phyloP scores from a whole-genome alignment of 2,329 filamentous ascomycete species.

The Botrytis porri region DNA sequence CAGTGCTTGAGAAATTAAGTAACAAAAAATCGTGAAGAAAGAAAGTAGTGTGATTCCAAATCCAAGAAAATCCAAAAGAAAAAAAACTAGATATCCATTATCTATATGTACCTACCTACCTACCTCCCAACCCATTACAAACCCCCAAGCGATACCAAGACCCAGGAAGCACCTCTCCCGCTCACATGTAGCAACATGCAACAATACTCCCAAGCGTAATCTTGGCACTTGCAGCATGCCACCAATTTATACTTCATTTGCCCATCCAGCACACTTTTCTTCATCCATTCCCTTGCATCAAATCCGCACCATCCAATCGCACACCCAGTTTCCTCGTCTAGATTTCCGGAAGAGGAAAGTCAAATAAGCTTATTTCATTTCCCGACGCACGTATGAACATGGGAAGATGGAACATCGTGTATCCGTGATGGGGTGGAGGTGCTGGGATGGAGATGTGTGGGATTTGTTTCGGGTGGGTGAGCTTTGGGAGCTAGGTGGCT shows the following conservation, averaged over 20 bases:
- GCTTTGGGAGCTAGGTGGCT: neutral
- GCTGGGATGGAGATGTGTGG: neutral
- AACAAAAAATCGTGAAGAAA: neutral
- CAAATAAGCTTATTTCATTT: neutral
- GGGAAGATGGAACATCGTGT: neutral
- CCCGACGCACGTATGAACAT: too few relatives aligned
- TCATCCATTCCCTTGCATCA: neutral
- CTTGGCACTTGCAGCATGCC: neutral
- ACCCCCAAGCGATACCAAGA: neutral
- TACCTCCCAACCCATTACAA: neutral
- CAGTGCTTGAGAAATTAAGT: constrained; percentile 35
- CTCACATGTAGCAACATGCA: neutral
- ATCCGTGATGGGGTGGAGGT: neutral
- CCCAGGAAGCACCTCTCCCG: neutral
- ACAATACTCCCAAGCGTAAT: neutral
- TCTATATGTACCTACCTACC: neutral
- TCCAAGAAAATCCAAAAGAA: neutral
- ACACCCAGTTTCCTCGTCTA: neutral
- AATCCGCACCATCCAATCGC: neutral
- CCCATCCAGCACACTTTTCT: too few relatives aligned
- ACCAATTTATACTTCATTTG: too few relatives aligned
- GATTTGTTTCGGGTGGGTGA: neutral
- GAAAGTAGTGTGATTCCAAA: neutral
- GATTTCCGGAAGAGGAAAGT: neutral
- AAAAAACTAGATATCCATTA: neutral